Conservation (phyloP, 2,329 filamentous ascomycete genomes). For the Aspergillus ochraceus region DNA sequence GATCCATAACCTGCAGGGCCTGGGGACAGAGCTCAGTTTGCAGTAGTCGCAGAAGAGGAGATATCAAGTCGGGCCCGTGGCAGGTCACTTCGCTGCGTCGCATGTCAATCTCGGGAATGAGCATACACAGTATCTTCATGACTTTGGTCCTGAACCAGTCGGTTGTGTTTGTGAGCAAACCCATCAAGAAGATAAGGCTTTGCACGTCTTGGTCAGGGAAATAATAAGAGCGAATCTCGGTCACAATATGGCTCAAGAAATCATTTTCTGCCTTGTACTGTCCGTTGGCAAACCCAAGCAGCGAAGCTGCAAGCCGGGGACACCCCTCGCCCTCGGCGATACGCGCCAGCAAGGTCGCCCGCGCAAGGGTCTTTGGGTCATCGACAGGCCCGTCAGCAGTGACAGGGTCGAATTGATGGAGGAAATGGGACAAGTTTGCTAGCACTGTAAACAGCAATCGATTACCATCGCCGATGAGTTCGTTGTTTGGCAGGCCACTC, state of each 20-base stretch:
- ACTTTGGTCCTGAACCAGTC: constrained; percentile 91
- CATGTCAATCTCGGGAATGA: constrained; percentile 92
- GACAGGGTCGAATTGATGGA: constrained; percentile 71
- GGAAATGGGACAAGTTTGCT: constrained; percentile 85
- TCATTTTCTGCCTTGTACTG: constrained; percentile 69
- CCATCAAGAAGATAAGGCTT: constrained; percentile 85
- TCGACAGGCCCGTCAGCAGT: constrained; percentile 40
- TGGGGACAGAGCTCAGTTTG: constrained; percentile 94
- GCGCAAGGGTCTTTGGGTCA: constrained; percentile 58
- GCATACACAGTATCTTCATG: constrained; percentile 81
- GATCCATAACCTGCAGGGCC: constrained; percentile 86
- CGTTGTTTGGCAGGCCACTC: constrained; percentile 74
- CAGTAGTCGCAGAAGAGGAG: constrained; percentile 80
- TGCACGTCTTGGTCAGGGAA: constrained; percentile 81
- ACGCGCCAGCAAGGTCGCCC: constrained; percentile 68
- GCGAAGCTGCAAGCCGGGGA: constrained; percentile 64
- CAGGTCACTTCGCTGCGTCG: constrained; percentile 83
- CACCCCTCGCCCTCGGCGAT: constrained; percentile 74
- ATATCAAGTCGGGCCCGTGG: constrained; percentile 93
- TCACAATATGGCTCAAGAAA: constrained; percentile 72
- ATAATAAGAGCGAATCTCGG: constrained; percentile 73
- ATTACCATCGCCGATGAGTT: constrained; percentile 77
- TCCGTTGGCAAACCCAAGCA: constrained; percentile 69
- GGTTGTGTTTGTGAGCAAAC: constrained; percentile 82
- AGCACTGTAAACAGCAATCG: constrained; percentile 82